Evolutionary conservation across 768 basidiomycete species (phyloP).

Genomic region (Serpula lacrymans): DNA sequence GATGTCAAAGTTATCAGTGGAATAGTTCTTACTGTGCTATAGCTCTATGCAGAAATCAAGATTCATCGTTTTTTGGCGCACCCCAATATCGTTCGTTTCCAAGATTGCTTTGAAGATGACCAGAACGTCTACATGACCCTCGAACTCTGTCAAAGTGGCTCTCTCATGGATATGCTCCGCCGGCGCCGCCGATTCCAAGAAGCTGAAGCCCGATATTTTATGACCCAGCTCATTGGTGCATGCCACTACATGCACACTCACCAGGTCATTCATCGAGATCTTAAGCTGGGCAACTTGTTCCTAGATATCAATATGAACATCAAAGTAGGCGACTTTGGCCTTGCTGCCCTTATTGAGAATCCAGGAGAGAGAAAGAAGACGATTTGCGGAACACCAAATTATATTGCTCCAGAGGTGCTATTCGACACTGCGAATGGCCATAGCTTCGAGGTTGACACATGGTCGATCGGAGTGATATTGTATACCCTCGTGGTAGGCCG

Average conservation of each 20-base stretch:
- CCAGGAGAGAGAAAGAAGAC: constrained; percentile 98
- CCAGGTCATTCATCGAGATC: constrained; percentile 95
- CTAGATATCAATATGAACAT: constrained; percentile 90
- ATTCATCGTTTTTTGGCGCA: constrained; percentile 90
- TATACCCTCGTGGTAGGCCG: constrained; percentile 92
- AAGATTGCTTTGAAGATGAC: constrained; percentile 93
- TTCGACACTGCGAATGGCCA: constrained; percentile 96
- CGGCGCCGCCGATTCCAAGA: constrained; percentile 86
- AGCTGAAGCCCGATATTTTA: constrained; percentile 88
- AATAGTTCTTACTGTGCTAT: constrained; percentile 6
- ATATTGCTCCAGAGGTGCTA: constrained; percentile 96
- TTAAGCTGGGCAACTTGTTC: constrained; percentile 95
- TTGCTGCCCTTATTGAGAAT: constrained; percentile 94
- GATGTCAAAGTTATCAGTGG: neutral
- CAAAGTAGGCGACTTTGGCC: constrained; percentile 95
- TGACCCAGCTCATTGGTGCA: constrained; percentile 93
- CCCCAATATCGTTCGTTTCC: constrained; percentile 89
- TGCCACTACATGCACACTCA: constrained; percentile 97
- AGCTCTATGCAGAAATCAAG: constrained; percentile 99
- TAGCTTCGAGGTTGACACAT: constrained; percentile 97
- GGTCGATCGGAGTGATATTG: constrained; percentile 96
- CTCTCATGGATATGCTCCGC: constrained; percentile 88
- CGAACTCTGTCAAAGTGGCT: constrained; percentile 87
- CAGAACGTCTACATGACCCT: constrained; percentile 98
- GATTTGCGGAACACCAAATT: constrained; percentile 97